phyloP scores from a whole-genome alignment of 768 basidiomycete species.

The Multifurca ochricompacta region DNA sequence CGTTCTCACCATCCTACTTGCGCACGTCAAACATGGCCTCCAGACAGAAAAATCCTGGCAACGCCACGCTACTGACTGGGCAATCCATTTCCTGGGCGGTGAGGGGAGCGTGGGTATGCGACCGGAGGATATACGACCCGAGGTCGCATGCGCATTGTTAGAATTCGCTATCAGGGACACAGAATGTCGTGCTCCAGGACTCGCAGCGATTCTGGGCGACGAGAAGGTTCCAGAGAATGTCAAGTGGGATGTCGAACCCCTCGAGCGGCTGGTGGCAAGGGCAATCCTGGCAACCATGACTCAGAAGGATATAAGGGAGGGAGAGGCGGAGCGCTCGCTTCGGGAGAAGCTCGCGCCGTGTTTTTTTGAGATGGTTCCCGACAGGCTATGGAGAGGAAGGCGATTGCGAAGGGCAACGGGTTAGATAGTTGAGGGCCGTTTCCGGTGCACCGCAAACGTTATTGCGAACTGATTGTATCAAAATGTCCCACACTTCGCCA shows the following conservation, averaged over 20 bases:
- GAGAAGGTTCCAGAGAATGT: not conserved
- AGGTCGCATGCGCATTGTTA: not conserved
- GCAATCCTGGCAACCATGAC: not conserved
- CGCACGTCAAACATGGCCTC: not conserved
- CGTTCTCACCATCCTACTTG: conserved; percentile 13
- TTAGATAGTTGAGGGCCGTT: not conserved
- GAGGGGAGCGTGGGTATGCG: not conserved
- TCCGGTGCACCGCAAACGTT: not conserved
- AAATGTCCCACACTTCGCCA: not conserved
- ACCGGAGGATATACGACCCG: not conserved
- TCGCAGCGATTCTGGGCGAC: not conserved
- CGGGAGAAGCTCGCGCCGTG: not conserved
- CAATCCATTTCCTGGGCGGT: conserved; percentile 6
- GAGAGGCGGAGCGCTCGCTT: not conserved
- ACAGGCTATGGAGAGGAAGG: conserved; percentile 6
- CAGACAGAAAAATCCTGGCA: too few relatives aligned
- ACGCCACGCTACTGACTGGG: not conserved
- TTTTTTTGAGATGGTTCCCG: conserved; percentile 10
- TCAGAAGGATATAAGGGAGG: not conserved
- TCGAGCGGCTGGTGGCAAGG: conserved; percentile 12
- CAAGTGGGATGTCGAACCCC: conserved; percentile 16
- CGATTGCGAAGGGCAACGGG: not conserved
- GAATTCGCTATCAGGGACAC: not conserved
- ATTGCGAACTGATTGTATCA: not conserved
- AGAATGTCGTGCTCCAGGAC: not conserved